Evolutionary conservation across 306 rosid species (phyloP).

Genomic region (Urtica urens): DNA sequence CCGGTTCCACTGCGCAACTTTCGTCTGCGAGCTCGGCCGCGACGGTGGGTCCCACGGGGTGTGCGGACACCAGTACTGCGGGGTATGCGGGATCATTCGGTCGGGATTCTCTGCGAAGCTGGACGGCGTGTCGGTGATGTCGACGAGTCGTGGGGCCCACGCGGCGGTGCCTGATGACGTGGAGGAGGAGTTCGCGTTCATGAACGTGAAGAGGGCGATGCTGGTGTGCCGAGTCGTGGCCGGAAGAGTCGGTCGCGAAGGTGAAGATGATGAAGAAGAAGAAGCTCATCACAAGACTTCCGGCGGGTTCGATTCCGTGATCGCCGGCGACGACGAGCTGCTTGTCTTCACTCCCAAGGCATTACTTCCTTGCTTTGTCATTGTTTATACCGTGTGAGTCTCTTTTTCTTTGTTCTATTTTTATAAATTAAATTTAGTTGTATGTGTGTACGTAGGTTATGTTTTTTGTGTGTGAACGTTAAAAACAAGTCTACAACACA

Average conservation of each 20-base stretch:
- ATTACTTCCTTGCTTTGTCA: conserved; percentile 96
- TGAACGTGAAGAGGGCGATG: conserved; percentile 92
- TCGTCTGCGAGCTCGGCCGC: conserved; percentile 63
- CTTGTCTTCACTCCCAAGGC: conserved; percentile 91
- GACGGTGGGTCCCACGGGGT: conserved; percentile 56
- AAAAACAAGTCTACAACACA: no score
- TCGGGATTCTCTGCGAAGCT: conserved; percentile 81
- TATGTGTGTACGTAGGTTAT: no score
- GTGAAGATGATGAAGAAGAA: conserved; percentile 27
- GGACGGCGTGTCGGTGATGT: conserved; percentile 85
- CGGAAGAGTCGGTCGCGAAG: conserved; percentile 69
- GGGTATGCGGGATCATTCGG: conserved; percentile 65
- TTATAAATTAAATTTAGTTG: no score
- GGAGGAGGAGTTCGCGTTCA: conserved; percentile 66
- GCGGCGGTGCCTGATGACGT: conserved; percentile 70
- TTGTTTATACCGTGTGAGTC: conserved; percentile 63
- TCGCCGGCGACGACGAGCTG: conserved; percentile 75
- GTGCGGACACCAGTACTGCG: conserved; percentile 71
- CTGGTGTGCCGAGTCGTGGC: conserved; percentile 79
- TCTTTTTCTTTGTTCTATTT: no score
- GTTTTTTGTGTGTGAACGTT: no score
- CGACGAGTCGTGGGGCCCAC: conserved; percentile 81
- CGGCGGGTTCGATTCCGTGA: conserved; percentile 68
- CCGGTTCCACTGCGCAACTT: conserved; percentile 87
- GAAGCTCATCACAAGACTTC: no score